Evolutionary conservation across 148 eudicot genomes (phyloP), one percentile per base, ranked within the genome.

Genomic region (Cornus controversa): DNA sequence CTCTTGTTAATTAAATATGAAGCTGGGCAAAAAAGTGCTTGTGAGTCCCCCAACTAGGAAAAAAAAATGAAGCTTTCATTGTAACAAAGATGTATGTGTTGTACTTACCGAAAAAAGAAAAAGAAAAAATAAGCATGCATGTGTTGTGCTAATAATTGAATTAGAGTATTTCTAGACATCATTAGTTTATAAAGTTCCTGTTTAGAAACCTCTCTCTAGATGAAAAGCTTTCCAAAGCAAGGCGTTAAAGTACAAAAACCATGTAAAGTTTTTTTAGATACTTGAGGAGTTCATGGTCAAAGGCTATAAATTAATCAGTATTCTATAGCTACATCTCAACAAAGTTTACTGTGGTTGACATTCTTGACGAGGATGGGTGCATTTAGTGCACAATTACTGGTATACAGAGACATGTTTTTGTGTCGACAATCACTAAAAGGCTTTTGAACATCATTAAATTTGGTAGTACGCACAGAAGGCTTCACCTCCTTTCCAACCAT

Each of bases 251-350:
- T 37, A 31, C 15, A 22, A 34, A 14, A 18, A 28, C 37, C 26
- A 40, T 53, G 11, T 36, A 22, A 36, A 40, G 80, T n/a, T 69
- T 22, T 26, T 50, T 13, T 50, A 11, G 15, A 13, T 50, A 50
- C 26, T 15, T 26, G 27, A 60, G 23, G 28, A 25, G 62, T 58
- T 62, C 60, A 62, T 27, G 45, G 60, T 37, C 70, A 4, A 29
- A 77, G 66, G 66, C 66, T 31, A 72, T 57, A 58, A 53, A 31
- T 36, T 10, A 10, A 37, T 77, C 34, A 34, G 53, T 77, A 25
- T 60, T 69, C 27, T 16, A 14, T 22, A 8, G 11, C 75, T 40
- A 29, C 27, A 29, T 73, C 66, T 57, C 20, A 31, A 0, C 15
- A 11, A 36, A 28, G 66, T 37, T 40, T 74, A 63, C 31, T 36